Evolutionary conservation across 169 alveolate species (phyloP).

Genomic region (Plasmodium gonderi): DNA sequence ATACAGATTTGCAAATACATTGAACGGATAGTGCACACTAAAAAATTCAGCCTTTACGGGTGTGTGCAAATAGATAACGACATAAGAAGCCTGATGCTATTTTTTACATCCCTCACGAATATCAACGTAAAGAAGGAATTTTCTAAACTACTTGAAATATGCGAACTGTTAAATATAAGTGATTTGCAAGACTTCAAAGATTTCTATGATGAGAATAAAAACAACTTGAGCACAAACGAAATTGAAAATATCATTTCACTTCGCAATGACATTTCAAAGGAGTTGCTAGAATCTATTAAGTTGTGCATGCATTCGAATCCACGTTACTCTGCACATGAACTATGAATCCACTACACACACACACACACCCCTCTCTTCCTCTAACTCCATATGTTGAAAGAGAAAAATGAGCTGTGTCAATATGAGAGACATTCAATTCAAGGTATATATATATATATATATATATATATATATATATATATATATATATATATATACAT

Average conservation of each 20-base stretch:
- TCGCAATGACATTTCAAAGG: conserved; percentile 49
- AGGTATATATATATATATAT: neutral
- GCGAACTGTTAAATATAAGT: conserved; percentile 47
- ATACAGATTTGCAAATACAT: conserved; percentile 64
- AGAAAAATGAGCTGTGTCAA: too few relatives aligned
- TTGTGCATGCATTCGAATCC: neutral
- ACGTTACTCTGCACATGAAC: neutral
- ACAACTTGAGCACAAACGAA: conserved; percentile 19
- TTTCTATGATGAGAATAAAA: conserved; percentile 66
- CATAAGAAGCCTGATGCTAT: conserved; percentile 56
- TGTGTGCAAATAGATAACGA: conserved; percentile 73
- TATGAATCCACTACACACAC: too few relatives aligned
- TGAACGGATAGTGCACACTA: conserved; percentile 49
- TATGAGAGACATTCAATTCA: neutral
- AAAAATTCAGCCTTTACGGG: conserved; percentile 60
- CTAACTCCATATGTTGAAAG: too few relatives aligned
- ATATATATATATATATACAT: neutral
- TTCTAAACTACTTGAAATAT: conserved; percentile 42
- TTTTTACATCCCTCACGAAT: conserved; percentile 64
- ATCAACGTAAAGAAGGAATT: conserved; percentile 61
- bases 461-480: neutral
- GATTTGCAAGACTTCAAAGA: conserved; percentile 73
- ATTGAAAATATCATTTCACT: conserved; percentile 38
- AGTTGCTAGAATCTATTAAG: conserved; percentile 22
- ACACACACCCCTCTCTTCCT: too few relatives aligned